A percentile compares a stretch with the other conserved stretches of the same genome.
Conservation (phyloP, 1,284 basidiomycete genomes). For the Melampsora larici-populina region DNA sequence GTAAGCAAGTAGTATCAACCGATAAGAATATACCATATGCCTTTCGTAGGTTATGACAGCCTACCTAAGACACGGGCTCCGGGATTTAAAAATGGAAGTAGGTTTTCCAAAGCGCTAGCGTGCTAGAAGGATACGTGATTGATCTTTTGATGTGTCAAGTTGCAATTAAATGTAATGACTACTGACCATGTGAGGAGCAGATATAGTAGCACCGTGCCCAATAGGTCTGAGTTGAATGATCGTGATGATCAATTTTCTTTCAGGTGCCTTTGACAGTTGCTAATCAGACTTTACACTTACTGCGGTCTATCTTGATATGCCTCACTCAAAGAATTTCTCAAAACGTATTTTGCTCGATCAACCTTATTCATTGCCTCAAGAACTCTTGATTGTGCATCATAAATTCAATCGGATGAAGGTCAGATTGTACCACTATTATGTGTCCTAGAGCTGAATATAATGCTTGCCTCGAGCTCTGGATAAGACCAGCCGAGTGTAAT, state of each 20-base stretch:
- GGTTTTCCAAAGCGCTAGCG: conserved; percentile 71
- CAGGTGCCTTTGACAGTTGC: conserved; percentile 57
- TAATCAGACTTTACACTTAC: conserved; percentile 1
- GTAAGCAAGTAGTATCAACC: conserved; percentile 54
- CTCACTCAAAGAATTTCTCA: not conserved
- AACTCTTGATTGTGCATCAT: conserved; percentile 26
- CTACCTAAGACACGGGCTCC: conserved; percentile 75
- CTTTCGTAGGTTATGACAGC: conserved; percentile 57
- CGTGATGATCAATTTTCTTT: conserved; percentile 72
- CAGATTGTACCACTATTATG: not conserved
- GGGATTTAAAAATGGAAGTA: conserved; percentile 67
- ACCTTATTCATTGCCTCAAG: conserved; percentile 67
- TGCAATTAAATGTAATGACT: not conserved
- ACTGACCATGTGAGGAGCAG: conserved; percentile 80
- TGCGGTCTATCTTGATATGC: conserved; percentile 35
- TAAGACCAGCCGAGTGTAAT: conserved; percentile 20
- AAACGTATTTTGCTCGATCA: conserved; percentile 60
- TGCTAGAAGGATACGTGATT: conserved; percentile 59
- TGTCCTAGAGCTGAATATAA: not conserved
- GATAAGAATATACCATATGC: not conserved
- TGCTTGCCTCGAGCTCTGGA: conserved; percentile 11
- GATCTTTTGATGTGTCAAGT: not conserved
- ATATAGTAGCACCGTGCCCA: conserved; percentile 77
- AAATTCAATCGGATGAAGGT: not conserved
- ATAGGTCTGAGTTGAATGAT: conserved; percentile 68